These are phyloP conservation scores for Apiospora sp. DNA, from an alignment of 2,329 filamentous ascomycete genomes.

Conservation along the genomic window DNA sequence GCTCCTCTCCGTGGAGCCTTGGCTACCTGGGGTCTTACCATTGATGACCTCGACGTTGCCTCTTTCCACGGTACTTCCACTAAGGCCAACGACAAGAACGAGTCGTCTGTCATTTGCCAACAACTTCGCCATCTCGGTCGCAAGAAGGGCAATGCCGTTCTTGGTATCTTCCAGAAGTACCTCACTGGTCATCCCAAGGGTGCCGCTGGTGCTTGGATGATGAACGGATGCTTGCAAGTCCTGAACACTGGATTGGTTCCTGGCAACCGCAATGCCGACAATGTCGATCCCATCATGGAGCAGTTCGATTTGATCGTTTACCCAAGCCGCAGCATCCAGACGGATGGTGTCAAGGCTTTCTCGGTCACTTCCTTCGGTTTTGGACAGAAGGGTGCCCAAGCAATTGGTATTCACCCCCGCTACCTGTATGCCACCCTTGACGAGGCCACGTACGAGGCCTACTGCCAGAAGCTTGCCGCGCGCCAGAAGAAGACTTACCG, in stretches of 20 bases:
- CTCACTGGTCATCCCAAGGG: conserved; percentile 99
- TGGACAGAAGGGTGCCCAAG: conserved; percentile 98
- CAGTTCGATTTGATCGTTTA: conserved; percentile 98
- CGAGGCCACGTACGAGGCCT: conserved; percentile 79
- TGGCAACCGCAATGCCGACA: conserved; percentile 97
- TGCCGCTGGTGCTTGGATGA: conserved; percentile 99
- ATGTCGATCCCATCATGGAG: conserved; percentile 95
- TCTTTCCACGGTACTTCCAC: conserved; percentile 99
- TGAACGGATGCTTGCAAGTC: conserved; percentile 97
- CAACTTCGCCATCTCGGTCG: conserved; percentile 95
- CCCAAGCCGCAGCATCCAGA: conserved; percentile 93
- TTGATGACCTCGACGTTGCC: conserved; percentile 93
- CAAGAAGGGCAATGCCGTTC: conserved; percentile 92
- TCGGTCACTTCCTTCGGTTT: conserved; percentile 99
- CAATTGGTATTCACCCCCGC: conserved; percentile 91
- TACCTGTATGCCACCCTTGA: conserved; percentile 97
- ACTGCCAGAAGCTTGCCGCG: conserved; percentile 87
- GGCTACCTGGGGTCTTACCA: conserved; percentile 96
- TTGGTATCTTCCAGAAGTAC: conserved; percentile 99
- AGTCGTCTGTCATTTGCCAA: conserved; percentile 95
- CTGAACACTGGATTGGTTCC: conserved; percentile 93
- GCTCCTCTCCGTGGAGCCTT: conserved; percentile 94
- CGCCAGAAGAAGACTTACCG: conserved; percentile 99
- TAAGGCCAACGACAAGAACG: conserved; percentile 99
- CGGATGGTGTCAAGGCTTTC: conserved; percentile 97